Evolutionary conservation across 2,329 filamentous ascomycete species (phyloP).

Genomic region (Sporothrix inflata): DNA sequence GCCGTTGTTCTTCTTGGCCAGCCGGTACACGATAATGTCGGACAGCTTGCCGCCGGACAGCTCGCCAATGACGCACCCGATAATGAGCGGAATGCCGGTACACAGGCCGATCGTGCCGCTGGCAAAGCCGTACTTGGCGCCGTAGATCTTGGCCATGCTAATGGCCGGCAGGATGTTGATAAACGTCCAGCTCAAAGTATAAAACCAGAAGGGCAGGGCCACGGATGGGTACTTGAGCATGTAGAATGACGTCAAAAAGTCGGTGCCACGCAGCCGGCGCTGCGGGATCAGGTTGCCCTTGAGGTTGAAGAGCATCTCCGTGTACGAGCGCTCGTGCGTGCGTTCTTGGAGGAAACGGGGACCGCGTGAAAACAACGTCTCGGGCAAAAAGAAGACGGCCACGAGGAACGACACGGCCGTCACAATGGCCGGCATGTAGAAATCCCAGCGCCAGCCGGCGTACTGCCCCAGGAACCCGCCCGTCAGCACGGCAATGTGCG

Average conservation of each 20-base stretch:
- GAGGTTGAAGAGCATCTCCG: slow-evolving; percentile 23
- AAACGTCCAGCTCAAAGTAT: slow-evolving; percentile 31
- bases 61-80: slow-evolving; percentile 32
- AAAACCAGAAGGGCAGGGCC: slow-evolving; percentile 29
- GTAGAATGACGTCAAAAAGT: slow-evolving; percentile 28
- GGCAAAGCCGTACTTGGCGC: slow-evolving; percentile 26
- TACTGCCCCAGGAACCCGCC: slow-evolving; percentile 32
- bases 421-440: slow-evolving; percentile 32
- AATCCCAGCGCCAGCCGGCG: slow-evolving; percentile 32
- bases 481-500: slow-evolving; percentile 29
- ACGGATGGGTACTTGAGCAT: slow-evolving; percentile 33
- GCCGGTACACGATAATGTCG: slow-evolving; percentile 29
- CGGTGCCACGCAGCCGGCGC: slow-evolving; percentile 23
- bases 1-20: slow-evolving; percentile 24
- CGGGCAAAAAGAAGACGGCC: slow-evolving; percentile 27
- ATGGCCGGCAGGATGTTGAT: slow-evolving; percentile 34
- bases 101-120: slow-evolving; percentile 31
- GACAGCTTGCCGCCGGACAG: slow-evolving; percentile 31
- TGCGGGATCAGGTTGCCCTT: slow-evolving; percentile 27
- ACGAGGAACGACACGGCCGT: slow-evolving; percentile 22
- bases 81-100: slow-evolving; percentile 32
- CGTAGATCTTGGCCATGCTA: slow-evolving; percentile 33
- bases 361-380: slow-evolving; percentile 30
- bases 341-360: slow-evolving; percentile 21
- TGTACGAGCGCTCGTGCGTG: slow-evolving; percentile 24